Percentiles rank a stretch among this genome's conserved stretches.
These are phyloP conservation scores for Raphanus sativus DNA, from an alignment of 345 rosid genomes.

Conservation along the genomic window DNA sequence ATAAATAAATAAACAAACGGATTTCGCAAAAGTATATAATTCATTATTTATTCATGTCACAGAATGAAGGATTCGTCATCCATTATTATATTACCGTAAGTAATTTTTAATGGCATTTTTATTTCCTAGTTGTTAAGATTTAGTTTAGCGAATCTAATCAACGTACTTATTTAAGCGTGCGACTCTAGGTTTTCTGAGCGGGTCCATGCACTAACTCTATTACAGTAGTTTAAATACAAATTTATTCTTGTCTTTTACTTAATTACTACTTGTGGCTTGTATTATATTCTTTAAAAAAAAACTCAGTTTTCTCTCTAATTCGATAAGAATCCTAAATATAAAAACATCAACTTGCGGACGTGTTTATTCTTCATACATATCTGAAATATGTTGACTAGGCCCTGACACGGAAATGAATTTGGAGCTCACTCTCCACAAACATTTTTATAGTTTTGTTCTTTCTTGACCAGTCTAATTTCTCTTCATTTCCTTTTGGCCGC, in stretches of 20 bases:
- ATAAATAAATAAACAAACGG: neutral
- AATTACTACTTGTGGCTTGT: neutral
- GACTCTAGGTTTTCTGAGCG: constrained; percentile 19
- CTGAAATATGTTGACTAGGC: neutral
- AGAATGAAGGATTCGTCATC: constrained; percentile 3
- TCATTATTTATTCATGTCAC: constrained; percentile 21
- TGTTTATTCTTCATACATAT: neutral
- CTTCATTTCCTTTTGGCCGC: neutral
- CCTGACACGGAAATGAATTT: neutral
- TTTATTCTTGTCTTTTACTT: neutral
- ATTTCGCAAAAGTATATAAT: neutral
- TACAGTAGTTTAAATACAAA: constrained; percentile 1
- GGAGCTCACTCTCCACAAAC: neutral
- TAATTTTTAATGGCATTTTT: neutral
- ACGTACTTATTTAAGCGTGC: constrained; percentile 17
- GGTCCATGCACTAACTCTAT: constrained; percentile 25
- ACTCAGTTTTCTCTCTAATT: neutral
- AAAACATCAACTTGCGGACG: neutral
- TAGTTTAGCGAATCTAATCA: neutral
- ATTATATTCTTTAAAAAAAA: neutral
- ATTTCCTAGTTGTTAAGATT: constrained; percentile 14
- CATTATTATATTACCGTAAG: neutral
- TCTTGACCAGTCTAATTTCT: neutral
- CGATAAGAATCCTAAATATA: neutral
- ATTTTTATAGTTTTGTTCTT: neutral